Conservation (phyloP, 202 grass and related monocot genomes). For the Cymbopogon flexuosus region DNA sequence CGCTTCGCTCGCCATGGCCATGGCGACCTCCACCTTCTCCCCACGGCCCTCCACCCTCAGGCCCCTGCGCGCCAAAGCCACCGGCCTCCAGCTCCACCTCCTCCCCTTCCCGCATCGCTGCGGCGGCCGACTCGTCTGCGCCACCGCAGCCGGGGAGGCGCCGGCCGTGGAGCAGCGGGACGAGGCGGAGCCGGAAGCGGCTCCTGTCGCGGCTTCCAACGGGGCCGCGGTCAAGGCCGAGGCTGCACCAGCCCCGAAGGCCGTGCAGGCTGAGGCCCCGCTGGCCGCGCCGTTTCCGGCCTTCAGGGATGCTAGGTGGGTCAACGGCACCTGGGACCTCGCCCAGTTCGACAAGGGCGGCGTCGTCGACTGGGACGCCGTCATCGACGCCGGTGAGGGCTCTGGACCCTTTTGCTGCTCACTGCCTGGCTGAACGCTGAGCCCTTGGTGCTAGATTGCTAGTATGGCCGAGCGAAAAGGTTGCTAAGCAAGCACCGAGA, state of each 20-base stretch:
- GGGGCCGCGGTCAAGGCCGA: slow-evolving; percentile 26
- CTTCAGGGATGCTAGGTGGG: slow-evolving; percentile 76
- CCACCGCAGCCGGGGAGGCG: slow-evolving; percentile 26
- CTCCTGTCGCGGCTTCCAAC: slow-evolving; percentile 30
- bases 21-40: slow-evolving; percentile 50
- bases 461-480: neutral
- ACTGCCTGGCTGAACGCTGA: no score
- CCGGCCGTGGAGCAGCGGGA: slow-evolving; percentile 12
- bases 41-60: slow-evolving; percentile 33
- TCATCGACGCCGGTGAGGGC: slow-evolving; percentile 78
- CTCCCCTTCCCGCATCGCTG: slow-evolving; percentile 19
- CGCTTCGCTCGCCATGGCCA: slow-evolving; percentile 27
- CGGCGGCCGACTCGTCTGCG: slow-evolving; percentile 12
- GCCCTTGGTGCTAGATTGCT: no score
- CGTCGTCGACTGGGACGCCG: slow-evolving; percentile 76
- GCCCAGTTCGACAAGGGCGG: slow-evolving; percentile 59
- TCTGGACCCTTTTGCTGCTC: neutral
- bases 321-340: slow-evolving; percentile 85
- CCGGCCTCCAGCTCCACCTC: neutral
- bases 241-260: neutral
- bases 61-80: neutral
- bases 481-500: neutral
- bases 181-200: slow-evolving; percentile 3
- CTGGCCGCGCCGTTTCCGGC: slow-evolving; percentile 3
- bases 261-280: neutral